Evolutionary conservation across 2,329 filamentous ascomycete genomes (phyloP).

Genomic region (Fusarium pilosicola): DNA sequence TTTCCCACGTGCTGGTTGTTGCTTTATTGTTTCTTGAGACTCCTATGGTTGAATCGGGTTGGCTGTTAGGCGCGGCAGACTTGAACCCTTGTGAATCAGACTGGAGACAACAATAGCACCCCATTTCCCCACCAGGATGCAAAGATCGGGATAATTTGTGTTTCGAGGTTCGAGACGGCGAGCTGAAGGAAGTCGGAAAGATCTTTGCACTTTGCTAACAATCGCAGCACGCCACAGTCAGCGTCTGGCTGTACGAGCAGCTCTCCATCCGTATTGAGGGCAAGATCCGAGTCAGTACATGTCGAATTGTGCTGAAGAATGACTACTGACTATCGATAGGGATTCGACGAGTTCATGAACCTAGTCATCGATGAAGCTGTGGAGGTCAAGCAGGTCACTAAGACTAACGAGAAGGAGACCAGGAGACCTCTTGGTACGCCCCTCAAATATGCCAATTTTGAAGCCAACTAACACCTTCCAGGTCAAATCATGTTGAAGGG

Average conservation of each 20-base stretch:
- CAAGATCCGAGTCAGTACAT: conserved; percentile 82
- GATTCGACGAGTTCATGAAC: conserved; percentile 99
- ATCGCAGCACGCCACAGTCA: conserved; percentile 78
- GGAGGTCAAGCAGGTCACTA: conserved; percentile 87
- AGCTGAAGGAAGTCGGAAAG: background rate
- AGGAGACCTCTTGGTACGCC: conserved; percentile 79
- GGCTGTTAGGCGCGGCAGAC: background rate
- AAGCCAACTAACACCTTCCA: conserved; percentile 48
- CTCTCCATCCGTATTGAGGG: conserved; percentile 93
- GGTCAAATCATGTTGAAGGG: conserved; percentile 89
- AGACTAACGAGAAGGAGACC: conserved; percentile 79
- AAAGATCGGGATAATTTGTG: background rate
- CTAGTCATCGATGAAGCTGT: conserved; percentile 94
- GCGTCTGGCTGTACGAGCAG: conserved; percentile 98
- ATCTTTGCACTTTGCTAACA: conserved; percentile 33
- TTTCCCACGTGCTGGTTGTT: background rate
- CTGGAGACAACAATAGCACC: background rate
- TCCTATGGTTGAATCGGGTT: background rate
- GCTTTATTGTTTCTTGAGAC: background rate
- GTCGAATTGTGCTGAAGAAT: background rate
- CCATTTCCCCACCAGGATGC: background rate
- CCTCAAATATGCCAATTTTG: background rate
- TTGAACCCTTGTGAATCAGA: background rate
- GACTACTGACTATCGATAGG: conserved; percentile 61
- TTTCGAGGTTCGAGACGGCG: background rate